A percentile compares a stretch with the other conserved stretches of the same genome.
phyloP scores from a whole-genome alignment of 176 grass and related monocot species.

The Cymbopogon citratus region DNA sequence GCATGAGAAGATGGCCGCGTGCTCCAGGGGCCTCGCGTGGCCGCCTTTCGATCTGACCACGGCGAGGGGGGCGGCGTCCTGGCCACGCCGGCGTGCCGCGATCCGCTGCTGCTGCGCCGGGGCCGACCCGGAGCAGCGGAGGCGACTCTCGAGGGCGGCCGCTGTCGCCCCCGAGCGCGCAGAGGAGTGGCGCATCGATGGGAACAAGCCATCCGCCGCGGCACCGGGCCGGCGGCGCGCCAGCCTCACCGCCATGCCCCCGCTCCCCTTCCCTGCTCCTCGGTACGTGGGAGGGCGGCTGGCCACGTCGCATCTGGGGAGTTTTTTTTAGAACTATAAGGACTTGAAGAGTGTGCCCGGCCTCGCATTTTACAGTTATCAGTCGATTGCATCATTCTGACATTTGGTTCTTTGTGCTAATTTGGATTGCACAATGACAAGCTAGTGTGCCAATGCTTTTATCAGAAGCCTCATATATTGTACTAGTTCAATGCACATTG shows the following conservation, averaged over 20 bases:
- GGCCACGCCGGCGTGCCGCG: slow-evolving; percentile 11
- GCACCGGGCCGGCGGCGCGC: slow-evolving; percentile 31
- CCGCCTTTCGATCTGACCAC: slow-evolving; percentile 48
- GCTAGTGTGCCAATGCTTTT: slow-evolving; percentile 16
- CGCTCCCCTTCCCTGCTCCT: slow-evolving; percentile 46
- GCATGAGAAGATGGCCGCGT: slow-evolving; percentile 56
- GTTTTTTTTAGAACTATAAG: neutral
- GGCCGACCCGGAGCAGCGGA: slow-evolving; percentile 13
- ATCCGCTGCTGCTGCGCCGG: slow-evolving; percentile 40
- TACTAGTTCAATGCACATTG: slow-evolving; percentile 5
- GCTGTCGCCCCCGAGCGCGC: slow-evolving; percentile 38
- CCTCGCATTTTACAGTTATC: slow-evolving; percentile 2
- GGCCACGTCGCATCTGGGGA: neutral
- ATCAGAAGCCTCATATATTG: slow-evolving; percentile 10
- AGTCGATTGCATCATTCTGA: neutral
- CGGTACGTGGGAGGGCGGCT: slow-evolving; percentile 42
- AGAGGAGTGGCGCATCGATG: slow-evolving; percentile 39
- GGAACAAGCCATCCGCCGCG: slow-evolving; percentile 38
- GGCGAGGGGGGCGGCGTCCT: neutral
- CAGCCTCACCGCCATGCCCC: slow-evolving; percentile 26
- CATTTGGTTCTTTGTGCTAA: neutral
- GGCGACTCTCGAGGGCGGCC: slow-evolving; percentile 37
- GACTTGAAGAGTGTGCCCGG: neutral
- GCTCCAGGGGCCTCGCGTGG: slow-evolving; percentile 49
- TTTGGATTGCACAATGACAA: slow-evolving; percentile 6